Conservation (phyloP, 441 rosid genomes). For the Flueggea neowawraea region DNA sequence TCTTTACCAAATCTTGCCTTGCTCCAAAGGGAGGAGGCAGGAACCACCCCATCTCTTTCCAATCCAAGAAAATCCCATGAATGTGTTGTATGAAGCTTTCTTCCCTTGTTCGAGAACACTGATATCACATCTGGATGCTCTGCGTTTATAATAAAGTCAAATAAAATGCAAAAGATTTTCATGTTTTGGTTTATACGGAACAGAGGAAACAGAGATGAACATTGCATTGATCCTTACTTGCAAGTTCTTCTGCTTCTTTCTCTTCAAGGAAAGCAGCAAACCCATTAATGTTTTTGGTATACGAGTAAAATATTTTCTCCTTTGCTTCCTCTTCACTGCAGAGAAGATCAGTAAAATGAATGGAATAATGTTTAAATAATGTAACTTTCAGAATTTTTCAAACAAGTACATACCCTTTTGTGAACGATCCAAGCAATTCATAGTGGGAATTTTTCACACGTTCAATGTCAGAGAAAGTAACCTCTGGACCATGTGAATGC, state of each 20-base stretch:
- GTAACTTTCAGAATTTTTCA: not conserved
- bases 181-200: not conserved
- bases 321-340: constrained; percentile 31
- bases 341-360: not conserved
- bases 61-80: constrained; percentile 48
- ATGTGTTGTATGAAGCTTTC: constrained; percentile 39
- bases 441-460: constrained; percentile 34
- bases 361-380: not conserved
- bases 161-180: not conserved
- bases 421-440: constrained; percentile 39
- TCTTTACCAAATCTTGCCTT: constrained; percentile 44
- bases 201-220: not conserved
- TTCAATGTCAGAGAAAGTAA: constrained; percentile 22
- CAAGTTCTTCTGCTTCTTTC: constrained; percentile 35
- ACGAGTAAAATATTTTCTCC: constrained; percentile 39
- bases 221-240: constrained; percentile 18
- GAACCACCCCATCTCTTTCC: constrained; percentile 21
- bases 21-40: constrained; percentile 28
- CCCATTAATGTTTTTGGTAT: constrained; percentile 39
- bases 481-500: constrained; percentile 39
- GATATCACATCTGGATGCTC: constrained; percentile 42
- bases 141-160: constrained; percentile 5
- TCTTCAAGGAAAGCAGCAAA: constrained; percentile 49
- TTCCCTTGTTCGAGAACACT: constrained; percentile 31
- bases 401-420: constrained; percentile 27